A percentile compares a stretch with the other conserved stretches of the same genome.
phyloP scores from a whole-genome alignment of 2,329 filamentous ascomycete species.

The Stylonectria norvegica region DNA sequence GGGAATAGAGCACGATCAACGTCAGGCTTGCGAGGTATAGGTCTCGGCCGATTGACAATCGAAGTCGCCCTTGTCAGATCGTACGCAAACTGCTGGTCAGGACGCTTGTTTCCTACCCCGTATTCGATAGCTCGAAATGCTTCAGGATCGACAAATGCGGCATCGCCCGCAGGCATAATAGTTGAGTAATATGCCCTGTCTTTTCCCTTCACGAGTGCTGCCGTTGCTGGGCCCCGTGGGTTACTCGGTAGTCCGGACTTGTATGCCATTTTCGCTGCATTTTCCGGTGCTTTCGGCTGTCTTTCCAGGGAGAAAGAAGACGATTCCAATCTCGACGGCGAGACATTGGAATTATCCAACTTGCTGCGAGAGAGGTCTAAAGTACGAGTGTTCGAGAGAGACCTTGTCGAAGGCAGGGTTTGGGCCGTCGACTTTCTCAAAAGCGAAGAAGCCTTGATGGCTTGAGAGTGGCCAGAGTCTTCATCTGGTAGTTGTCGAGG shows the following conservation, averaged over 20 bases:
- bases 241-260: conserved; percentile 48
- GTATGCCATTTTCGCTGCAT: conserved; percentile 42
- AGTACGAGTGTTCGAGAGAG: conserved; percentile 1
- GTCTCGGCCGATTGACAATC: conserved; percentile 53
- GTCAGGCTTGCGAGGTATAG: conserved; percentile 49
- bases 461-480: neutral
- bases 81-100: conserved; percentile 27
- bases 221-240: conserved; percentile 39
- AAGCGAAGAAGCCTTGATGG: neutral
- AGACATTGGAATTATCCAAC: conserved; percentile 29
- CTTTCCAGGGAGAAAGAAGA: conserved; percentile 16
- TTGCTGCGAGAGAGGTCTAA: conserved; percentile 32
- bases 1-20: conserved; percentile 48
- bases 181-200: conserved; percentile 39
- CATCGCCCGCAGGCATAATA: conserved; percentile 55
- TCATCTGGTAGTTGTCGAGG: conserved; percentile 37
- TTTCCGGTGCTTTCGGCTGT: conserved; percentile 25
- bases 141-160: conserved; percentile 52
- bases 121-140: conserved; percentile 49
- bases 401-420: neutral
- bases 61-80: conserved; percentile 8
- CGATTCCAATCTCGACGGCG: conserved; percentile 30
- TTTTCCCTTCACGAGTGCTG: conserved; percentile 26
- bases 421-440: neutral
- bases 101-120: conserved; percentile 26